Conservation (phyloP, 768 basidiomycete genomes). For the Cystobasidiopsis lactophilus region DNA sequence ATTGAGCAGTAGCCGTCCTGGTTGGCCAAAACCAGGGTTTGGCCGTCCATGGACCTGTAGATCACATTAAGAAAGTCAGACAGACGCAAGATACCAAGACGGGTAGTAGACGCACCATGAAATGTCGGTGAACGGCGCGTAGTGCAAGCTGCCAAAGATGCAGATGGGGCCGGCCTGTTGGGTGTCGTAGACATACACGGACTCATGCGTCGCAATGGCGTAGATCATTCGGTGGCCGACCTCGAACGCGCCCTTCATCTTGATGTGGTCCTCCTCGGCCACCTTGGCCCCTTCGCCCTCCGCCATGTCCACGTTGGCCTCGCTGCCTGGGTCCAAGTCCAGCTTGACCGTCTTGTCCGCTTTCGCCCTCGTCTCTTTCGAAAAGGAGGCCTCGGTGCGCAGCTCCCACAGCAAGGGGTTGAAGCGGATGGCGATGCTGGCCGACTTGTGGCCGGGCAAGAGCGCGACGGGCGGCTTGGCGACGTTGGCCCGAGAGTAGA, state of each 20-base stretch:
- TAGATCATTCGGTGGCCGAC: constrained; percentile 85
- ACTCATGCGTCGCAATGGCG: constrained; percentile 90
- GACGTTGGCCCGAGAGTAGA: constrained; percentile 89
- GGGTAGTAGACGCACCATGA: constrained; percentile 45
- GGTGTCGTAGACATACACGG: constrained; percentile 83
- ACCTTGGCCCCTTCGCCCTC: constrained; percentile 4
- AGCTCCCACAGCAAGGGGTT: constrained; percentile 83
- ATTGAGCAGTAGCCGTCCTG: constrained; percentile 95
- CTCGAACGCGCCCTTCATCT: constrained; percentile 47
- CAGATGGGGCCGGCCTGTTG: constrained; percentile 85
- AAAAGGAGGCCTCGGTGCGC: constrained; percentile 23
- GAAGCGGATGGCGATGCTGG: constrained; percentile 80
- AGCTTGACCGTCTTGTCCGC: background rate
- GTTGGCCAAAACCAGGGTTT: constrained; percentile 70
- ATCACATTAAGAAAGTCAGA: background rate
- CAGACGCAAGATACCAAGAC: background rate
- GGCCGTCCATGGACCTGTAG: constrained; percentile 81
- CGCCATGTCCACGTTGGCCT: background rate
- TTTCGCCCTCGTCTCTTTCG: background rate
- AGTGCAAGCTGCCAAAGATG: constrained; percentile 79
- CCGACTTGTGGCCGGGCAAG: constrained; percentile 85
- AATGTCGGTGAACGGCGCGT: constrained; percentile 92
- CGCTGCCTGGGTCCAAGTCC: background rate
- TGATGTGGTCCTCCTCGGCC: background rate
- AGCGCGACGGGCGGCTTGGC: constrained; percentile 71